Evolutionary conservation across 257 asterid genomes (phyloP).

Genomic region (Nicotiana attenuata): DNA sequence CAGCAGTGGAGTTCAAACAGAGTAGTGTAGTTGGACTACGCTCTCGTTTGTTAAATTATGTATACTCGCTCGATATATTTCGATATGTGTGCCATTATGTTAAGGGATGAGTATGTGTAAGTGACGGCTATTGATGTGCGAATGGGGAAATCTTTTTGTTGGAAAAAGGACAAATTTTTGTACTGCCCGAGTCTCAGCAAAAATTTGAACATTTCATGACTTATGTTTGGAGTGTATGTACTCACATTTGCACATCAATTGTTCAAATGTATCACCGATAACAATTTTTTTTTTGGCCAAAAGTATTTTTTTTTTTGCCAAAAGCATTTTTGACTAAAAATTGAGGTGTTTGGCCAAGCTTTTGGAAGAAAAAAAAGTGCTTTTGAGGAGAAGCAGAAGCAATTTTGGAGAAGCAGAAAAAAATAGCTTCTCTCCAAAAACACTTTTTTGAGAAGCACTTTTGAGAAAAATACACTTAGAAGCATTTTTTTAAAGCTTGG

Average conservation of each 20-base stretch:
- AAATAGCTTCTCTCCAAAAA: no score
- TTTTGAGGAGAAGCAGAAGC: no score
- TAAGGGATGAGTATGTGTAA: not conserved
- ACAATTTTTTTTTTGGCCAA: no score
- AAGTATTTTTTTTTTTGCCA: no score
- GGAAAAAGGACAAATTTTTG: conserved; percentile 28
- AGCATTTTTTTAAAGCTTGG: no score
- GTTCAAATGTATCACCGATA: not conserved
- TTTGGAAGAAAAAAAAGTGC: no score
- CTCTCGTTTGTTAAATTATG: not conserved
- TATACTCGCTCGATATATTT: not conserved
- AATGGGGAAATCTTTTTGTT: conserved; percentile 7
- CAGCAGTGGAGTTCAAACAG: conserved; percentile 17
- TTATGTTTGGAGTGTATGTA: not conserved
- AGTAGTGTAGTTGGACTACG: not conserved
- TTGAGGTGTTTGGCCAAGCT: no score
- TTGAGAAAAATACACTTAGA: no score
- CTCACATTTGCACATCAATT: not conserved
- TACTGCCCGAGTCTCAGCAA: conserved; percentile 59
- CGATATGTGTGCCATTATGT: not conserved
- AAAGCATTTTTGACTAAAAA: no score
- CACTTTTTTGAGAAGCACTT: no score
- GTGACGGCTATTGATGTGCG: not conserved
- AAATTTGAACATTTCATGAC: not conserved
- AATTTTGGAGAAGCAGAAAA: no score